Evolutionary conservation across 2,329 filamentous ascomycete species (phyloP).

Genomic region (Fusarium stilboides): DNA sequence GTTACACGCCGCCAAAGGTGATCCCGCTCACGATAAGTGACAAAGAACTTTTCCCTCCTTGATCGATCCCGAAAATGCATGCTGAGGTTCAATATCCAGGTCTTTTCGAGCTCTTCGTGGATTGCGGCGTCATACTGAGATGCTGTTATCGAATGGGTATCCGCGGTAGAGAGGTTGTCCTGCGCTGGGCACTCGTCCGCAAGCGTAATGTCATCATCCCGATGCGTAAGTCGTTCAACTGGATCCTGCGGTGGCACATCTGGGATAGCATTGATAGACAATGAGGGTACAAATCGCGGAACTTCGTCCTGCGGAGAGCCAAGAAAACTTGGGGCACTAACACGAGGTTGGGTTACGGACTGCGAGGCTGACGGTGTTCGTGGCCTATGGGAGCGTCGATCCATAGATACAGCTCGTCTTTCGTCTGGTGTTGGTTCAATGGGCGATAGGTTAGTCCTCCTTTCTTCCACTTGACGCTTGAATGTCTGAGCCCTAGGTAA

Average conservation of each 20-base stretch:
- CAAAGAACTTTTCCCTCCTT: conserved; percentile 96
- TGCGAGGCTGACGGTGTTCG: conserved; percentile 44
- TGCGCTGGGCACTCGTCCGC: conserved; percentile 43
- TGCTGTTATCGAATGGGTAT: conserved; percentile 65
- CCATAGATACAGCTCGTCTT: conserved; percentile 79
- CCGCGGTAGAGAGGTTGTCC: conserved; percentile 55
- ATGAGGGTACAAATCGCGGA: conserved; percentile 35
- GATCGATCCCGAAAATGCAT: conserved; percentile 98
- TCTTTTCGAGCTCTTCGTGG: conserved; percentile 85
- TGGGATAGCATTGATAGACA: conserved; percentile 33
- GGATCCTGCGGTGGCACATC: conserved; percentile 24
- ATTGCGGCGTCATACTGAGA: conserved; percentile 75
- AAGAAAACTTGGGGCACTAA: conserved; percentile 65
- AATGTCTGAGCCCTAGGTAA: conserved; percentile 85
- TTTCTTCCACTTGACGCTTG: conserved; percentile 86
- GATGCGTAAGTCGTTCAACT: conserved; percentile 18
- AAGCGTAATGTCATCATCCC: conserved; percentile 44
- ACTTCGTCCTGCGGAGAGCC: conserved; percentile 43
- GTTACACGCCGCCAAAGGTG: conserved; percentile 90
- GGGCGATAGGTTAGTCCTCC: conserved; percentile 79
- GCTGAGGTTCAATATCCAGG: conserved; percentile 97
- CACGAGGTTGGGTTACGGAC: conserved; percentile 55
- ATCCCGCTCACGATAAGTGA: conserved; percentile 89
- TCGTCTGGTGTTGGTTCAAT: conserved; percentile 75
- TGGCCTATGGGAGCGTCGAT: conserved; percentile 63